Base-by-base conservation (phyloP, 352 stramenopile species). In the Pythium inflatum region DNA sequence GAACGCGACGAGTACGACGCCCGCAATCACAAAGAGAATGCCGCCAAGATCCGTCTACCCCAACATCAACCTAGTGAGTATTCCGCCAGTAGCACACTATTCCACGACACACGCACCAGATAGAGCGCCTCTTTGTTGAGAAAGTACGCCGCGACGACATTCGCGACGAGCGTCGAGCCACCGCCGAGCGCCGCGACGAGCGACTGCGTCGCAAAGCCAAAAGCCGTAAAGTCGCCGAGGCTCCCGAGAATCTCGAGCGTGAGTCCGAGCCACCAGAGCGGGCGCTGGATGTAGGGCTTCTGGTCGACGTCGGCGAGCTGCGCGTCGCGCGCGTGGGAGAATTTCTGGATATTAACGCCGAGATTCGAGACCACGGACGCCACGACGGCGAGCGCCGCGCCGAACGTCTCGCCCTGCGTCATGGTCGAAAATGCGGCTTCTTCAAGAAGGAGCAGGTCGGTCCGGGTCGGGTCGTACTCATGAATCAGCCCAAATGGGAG, bases 151-250 rank as follows among this genome's bases (percentile, higher is more conserved):
- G 89, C 93, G 48, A 97, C 70, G 12, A 97, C 89, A 71, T 97
- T 97, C 13, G 90, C 83, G 31, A 97, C 79, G 33, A 97, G 81
- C 33, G 91, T 97, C 7, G 89, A 85, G 11, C 90, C 89, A 20
- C 89, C 89, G 16, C 91, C 91, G 24, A 97, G 74, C 24, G 90
- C 89, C 0, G 90, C 90, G 22, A 97, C 90, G 25, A 97, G 84
- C 55, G 86, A 93, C 74, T 97, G 91, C 34, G 91, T 92, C 2
- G 91, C 91, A 59, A 97, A 97, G 4, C 89, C 90, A 61, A 97
- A 95, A 11, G 91, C 90, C 27, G 82, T 82, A 64, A 97, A 97
- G 75, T 97, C 91, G 28, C 89, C 89, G 48, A 97, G 53, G 45
- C 86, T 95, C 40, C 91, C 91, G 16, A 95, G 51, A 14, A 91